Conservation (phyloP, 2,329 filamentous ascomycete species). For the Didymella lethalis region DNA sequence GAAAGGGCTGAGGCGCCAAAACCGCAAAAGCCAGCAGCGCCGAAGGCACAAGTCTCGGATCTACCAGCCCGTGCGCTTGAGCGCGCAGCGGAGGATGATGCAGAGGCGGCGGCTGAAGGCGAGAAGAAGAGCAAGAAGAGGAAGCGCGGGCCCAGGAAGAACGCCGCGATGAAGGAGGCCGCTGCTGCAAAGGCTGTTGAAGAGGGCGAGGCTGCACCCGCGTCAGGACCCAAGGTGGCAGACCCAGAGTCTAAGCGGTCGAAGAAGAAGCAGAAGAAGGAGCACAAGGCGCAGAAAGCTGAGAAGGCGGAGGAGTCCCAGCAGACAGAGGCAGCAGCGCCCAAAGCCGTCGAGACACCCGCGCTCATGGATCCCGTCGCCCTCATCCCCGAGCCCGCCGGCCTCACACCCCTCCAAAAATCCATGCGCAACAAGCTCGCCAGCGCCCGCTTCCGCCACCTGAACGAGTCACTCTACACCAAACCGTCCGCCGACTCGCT, state of each 20-base stretch:
- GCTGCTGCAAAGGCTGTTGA: constrained; percentile 30
- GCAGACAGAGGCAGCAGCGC: constrained; percentile 1
- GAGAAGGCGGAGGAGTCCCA: constrained; percentile 8
- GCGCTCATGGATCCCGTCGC: constrained; percentile 39
- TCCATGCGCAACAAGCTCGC: constrained; percentile 95
- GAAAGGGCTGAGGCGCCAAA: constrained; percentile 57
- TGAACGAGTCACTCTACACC: constrained; percentile 97
- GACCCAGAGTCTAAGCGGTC: constrained; percentile 40
- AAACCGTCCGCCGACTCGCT: constrained; percentile 86
- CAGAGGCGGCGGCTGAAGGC: constrained; percentile 38
- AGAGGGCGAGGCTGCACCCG: constrained; percentile 34
- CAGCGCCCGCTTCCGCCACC: constrained; percentile 93
- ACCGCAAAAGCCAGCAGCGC: constrained; percentile 43
- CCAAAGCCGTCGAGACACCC: constrained; percentile 37
- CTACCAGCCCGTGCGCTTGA: constrained; percentile 55
- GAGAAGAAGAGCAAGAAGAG: constrained; percentile 49
- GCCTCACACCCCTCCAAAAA: constrained; percentile 89
- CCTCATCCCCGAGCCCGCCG: constrained; percentile 55
- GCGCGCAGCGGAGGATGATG: constrained; percentile 56
- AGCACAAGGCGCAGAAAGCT: constrained; percentile 36
- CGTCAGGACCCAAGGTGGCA: constrained; percentile 13
- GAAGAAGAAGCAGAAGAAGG: constrained; percentile 49
- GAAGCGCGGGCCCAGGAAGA: constrained; percentile 37
- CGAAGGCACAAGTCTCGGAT: background rate
- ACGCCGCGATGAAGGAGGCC: constrained; percentile 36